These are phyloP conservation scores for Mortierella sp. DNA, from an alignment of 371 early-diverging fungal genomes.

Conservation along the genomic window DNA sequence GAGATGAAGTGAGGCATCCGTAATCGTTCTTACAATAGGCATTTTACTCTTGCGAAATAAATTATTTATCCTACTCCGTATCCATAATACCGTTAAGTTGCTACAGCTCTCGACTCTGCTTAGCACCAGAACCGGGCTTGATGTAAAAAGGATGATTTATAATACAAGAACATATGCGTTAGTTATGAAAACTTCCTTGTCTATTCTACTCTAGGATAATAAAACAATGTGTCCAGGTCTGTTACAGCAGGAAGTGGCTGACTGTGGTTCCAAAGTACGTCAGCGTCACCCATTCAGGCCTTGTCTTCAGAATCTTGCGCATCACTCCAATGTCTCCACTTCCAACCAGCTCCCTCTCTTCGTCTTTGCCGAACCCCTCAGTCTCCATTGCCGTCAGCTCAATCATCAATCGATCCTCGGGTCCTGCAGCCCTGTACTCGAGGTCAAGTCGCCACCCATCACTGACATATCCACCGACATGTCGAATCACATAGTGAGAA, in stretches of 20 bases:
- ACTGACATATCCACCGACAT: constrained; percentile 72
- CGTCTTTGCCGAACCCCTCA: constrained; percentile 62
- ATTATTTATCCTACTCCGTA: no score
- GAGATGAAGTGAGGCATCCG: no score
- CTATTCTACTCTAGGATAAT: no score
- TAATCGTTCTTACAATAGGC: no score
- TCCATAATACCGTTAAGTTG: no score
- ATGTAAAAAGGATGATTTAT: no score
- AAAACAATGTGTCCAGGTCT: no score
- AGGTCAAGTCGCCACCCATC: constrained; percentile 71
- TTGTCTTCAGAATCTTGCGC: constrained; percentile 58
- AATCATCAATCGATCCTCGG: constrained; percentile 59
- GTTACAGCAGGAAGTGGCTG: constrained; percentile 25
- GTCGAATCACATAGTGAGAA: constrained; percentile 70
- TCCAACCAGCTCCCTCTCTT: constrained; percentile 64
- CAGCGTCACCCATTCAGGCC: constrained; percentile 72
- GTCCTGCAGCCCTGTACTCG: constrained; percentile 58
- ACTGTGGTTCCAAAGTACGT: constrained; percentile 70
- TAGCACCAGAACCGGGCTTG: no score
- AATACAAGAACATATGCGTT: no score
- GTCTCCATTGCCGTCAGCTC: constrained; percentile 68
- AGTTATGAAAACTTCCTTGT: no score
- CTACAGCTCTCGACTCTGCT: no score
- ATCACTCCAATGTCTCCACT: constrained; percentile 65
- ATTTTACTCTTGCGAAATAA: no score